Evolutionary conservation across 495 filamentous ascomycete species (phyloP).

Genomic region (Amorphotheca resinae): DNA sequence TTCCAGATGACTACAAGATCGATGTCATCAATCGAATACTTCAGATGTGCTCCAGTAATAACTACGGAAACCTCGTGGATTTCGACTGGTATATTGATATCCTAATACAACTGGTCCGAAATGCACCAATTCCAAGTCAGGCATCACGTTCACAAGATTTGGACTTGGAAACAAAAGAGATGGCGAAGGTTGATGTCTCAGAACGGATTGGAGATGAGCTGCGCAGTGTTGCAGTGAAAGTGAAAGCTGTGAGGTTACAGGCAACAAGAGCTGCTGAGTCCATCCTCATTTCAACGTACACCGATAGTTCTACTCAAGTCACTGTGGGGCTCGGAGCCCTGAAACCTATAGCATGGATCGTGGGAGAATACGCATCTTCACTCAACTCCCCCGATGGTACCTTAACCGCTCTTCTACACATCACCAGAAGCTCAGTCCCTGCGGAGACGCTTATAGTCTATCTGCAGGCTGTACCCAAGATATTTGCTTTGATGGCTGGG

Average conservation of each 20-base stretch:
- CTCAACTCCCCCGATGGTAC: constrained; percentile 52
- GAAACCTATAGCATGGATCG: constrained; percentile 65
- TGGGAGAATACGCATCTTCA: constrained; percentile 69
- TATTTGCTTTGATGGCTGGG: constrained; percentile 56
- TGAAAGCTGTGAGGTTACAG: constrained; percentile 62
- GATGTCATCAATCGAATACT: constrained; percentile 70
- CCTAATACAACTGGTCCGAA: constrained; percentile 65
- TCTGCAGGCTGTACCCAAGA: constrained; percentile 77
- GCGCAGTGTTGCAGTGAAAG: constrained; percentile 82
- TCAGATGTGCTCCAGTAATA: constrained; percentile 83
- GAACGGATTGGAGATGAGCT: constrained; percentile 72
- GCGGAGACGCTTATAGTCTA: constrained; percentile 57
- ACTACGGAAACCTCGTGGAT: constrained; percentile 71
- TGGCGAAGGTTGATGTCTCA: constrained; percentile 36
- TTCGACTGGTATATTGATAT: constrained; percentile 96
- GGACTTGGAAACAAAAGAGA: neutral
- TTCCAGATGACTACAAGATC: constrained; percentile 73
- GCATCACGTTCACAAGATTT: constrained; percentile 13
- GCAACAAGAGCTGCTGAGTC: constrained; percentile 77
- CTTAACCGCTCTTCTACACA: constrained; percentile 60
- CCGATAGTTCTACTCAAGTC: constrained; percentile 29
- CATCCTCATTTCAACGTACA: constrained; percentile 39
- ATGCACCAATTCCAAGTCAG: constrained; percentile 34
- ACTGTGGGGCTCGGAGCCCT: constrained; percentile 45
- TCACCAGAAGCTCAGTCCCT: constrained; percentile 43